Percentiles rank a stretch among this genome's conserved stretches.
phyloP scores from a whole-genome alignment of 352 stramenopile species.

The Globisporangium spiculum region DNA sequence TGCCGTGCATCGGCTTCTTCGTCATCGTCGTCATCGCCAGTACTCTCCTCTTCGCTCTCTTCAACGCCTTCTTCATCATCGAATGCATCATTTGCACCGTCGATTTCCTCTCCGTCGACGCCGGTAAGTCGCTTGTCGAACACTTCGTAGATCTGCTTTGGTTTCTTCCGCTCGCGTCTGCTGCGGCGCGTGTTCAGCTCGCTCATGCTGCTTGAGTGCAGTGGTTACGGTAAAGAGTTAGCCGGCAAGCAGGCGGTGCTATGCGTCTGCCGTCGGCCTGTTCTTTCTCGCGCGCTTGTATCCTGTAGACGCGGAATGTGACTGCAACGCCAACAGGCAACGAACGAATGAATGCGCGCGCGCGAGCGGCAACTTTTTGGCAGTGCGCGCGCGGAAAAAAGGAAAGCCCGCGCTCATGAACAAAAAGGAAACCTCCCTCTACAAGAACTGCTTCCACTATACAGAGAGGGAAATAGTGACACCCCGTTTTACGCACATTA shows the following conservation, averaged over 20 bases:
- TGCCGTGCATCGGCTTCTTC: slow-evolving; percentile 19
- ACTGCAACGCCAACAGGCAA: not conserved
- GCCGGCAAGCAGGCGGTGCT: not conserved
- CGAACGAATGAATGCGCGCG: slow-evolving; percentile 1
- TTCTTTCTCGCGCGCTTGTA: not conserved
- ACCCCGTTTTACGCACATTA: slow-evolving; percentile 7
- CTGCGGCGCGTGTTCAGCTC: slow-evolving; percentile 52
- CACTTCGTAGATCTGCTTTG: slow-evolving; percentile 70
- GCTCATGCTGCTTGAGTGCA: not conserved
- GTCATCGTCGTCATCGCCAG: slow-evolving; percentile 16
- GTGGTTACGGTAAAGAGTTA: not conserved
- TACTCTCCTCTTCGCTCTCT: slow-evolving; percentile 21
- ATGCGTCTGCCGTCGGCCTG: not conserved
- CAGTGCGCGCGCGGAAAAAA: slow-evolving; percentile 1
- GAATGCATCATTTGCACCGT: slow-evolving; percentile 14
- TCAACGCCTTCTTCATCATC: slow-evolving; percentile 22
- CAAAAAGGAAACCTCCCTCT: slow-evolving; percentile 46
- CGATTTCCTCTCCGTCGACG: slow-evolving; percentile 19
- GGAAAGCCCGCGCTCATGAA: slow-evolving; percentile 4
- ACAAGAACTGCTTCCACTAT: slow-evolving; percentile 18
- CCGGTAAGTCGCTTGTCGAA: slow-evolving; percentile 35
- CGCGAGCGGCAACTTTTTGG: slow-evolving; percentile 20
- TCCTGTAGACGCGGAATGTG: slow-evolving; percentile 1
- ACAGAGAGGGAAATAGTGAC: not conserved
- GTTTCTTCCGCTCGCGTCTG: slow-evolving; percentile 59